Evolutionary conservation across 2,329 filamentous ascomycete genomes (phyloP).

Genomic region (Penicillium sp.): DNA sequence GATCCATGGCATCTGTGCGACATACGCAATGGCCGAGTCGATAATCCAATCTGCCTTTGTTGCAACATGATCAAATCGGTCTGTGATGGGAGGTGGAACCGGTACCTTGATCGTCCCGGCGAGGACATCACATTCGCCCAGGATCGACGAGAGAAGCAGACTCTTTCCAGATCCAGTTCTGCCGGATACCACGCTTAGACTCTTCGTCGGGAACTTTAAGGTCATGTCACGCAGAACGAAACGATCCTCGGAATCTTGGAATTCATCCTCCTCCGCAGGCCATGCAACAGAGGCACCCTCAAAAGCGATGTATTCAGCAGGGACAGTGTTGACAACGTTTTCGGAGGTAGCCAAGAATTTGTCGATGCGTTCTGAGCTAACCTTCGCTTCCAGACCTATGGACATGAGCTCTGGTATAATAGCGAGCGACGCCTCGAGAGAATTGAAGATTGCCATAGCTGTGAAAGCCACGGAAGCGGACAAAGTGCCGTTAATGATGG

Average conservation of each 20-base stretch:
- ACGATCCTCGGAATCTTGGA: constrained; percentile 45
- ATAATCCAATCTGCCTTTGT: constrained; percentile 45
- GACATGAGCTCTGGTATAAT: constrained; percentile 66
- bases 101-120: constrained; percentile 48
- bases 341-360: constrained; percentile 61
- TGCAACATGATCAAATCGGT: constrained; percentile 54
- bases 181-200: constrained; percentile 66
- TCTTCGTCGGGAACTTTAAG: constrained; percentile 57
- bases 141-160: constrained; percentile 61
- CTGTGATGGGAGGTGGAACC: constrained; percentile 36
- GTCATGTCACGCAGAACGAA: constrained; percentile 60
- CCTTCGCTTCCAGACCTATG: constrained; percentile 60
- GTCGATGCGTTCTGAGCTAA: constrained; percentile 65
- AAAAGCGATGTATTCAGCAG: constrained; percentile 55
- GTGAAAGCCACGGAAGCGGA: constrained; percentile 70
- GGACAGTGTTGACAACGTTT: constrained; percentile 54
- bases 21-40: constrained; percentile 56
- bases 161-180: constrained; percentile 73
- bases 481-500: constrained; percentile 53
- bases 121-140: constrained; percentile 66
- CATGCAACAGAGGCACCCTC: constrained; percentile 62
- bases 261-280: constrained; percentile 52
- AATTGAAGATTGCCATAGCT: constrained; percentile 61
- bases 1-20: constrained; percentile 75
- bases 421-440: constrained; percentile 62